These are phyloP conservation scores for Coelastrella sp. DNA, from an alignment of 139 green algal genomes.

Conservation along the genomic window DNA sequence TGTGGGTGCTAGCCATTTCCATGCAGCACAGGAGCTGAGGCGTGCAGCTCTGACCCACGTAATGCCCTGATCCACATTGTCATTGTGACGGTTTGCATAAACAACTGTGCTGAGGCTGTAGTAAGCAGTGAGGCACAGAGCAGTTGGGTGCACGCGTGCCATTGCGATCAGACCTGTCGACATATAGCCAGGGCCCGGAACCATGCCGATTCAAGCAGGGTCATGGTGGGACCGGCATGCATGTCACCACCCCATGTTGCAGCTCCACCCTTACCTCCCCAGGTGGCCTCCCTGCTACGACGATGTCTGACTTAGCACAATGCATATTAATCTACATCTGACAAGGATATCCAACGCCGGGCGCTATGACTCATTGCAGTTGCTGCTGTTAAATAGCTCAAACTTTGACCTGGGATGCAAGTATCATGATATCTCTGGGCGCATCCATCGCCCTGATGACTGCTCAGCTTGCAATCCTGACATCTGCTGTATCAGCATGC, in stretches of 20 bases:
- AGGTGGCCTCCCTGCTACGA: neutral
- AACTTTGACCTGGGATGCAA: neutral
- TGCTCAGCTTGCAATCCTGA: neutral
- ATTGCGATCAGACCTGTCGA: neutral
- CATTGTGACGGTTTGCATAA: neutral
- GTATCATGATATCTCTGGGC: neutral
- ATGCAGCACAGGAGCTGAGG: neutral
- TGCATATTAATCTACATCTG: neutral
- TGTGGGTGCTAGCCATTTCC: neutral
- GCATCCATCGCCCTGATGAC: neutral
- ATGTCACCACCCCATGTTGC: neutral
- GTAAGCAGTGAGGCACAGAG: neutral
- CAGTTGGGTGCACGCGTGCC: neutral
- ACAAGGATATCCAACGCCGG: neutral
- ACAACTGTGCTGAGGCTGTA: neutral
- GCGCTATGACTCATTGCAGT: neutral
- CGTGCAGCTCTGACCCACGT: neutral
- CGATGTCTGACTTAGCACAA: neutral
- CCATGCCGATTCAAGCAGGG: neutral
- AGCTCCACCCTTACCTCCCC: neutral
- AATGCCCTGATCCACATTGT: neutral
- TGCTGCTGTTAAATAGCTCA: neutral
- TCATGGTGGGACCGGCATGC: neutral
- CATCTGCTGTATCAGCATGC: neutral
- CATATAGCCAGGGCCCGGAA: neutral